These are phyloP conservation scores for Martensiomyces pterosporus DNA, from an alignment of 192 early-diverging fungal species.

Conservation along the genomic window DNA sequence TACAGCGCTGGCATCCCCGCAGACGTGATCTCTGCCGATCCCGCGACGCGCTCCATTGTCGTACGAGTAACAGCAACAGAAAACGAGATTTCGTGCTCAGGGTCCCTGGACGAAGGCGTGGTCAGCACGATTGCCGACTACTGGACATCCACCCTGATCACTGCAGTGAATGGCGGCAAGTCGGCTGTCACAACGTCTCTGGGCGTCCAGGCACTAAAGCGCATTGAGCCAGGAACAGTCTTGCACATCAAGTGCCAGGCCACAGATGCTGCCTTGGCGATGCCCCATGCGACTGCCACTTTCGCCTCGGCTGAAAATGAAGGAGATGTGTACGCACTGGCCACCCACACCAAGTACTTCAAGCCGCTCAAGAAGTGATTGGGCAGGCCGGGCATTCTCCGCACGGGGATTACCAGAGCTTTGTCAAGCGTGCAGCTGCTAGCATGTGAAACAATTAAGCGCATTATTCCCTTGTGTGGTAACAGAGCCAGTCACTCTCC, in stretches of 20 bases:
- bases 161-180: constrained; percentile 15
- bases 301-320: constrained; percentile 19
- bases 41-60: neutral
- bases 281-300: constrained; percentile 24
- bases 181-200: constrained; percentile 38
- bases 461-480: no score
- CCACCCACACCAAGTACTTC: constrained; percentile 37
- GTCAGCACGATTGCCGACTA: constrained; percentile 33
- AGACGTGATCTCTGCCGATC: constrained; percentile 14
- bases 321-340: constrained; percentile 15
- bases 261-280: neutral
- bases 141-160: constrained; percentile 43
- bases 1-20: constrained; percentile 15
- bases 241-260: constrained; percentile 24
- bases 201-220: constrained; percentile 22
- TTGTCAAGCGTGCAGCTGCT: no score
- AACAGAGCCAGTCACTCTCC: no score
- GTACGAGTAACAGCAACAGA: constrained; percentile 5
- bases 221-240: neutral
- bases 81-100: constrained; percentile 7
- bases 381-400: no score
- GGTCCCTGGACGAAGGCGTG: constrained; percentile 33
- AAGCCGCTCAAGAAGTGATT: constrained; percentile 3
- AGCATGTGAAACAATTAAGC: no score
- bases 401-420: no score